A percentile compares a stretch with the other conserved stretches of the same genome.
Evolutionary conservation across 768 basidiomycete species (phyloP).

Genomic region (Neoboletus magnificus): DNA sequence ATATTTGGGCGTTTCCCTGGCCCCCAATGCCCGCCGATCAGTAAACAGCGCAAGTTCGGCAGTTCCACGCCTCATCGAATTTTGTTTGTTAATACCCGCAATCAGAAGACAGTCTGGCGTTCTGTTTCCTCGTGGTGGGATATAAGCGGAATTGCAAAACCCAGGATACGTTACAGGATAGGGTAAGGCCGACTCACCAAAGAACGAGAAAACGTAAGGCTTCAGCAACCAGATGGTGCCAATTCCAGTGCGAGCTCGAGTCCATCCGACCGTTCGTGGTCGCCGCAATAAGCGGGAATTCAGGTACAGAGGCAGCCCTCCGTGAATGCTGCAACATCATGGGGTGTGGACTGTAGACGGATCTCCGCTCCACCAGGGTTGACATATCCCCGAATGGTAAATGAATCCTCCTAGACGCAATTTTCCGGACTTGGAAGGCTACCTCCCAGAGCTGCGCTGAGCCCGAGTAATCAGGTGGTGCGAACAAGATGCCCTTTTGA

Average conservation of each 20-base stretch:
- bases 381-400: background rate
- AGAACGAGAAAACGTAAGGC: background rate
- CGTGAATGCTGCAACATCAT: too few species aligned
- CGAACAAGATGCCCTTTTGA: background rate
- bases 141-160: conserved; percentile 1
- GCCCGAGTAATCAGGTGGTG: background rate
- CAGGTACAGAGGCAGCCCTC: background rate
- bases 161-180: background rate
- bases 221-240: background rate
- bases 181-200: background rate
- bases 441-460: background rate
- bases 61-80: background rate
- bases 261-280: background rate
- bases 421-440: background rate
- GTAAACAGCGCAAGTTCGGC: background rate
- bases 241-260: background rate
- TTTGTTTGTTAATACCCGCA: conserved; percentile 1
- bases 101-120: background rate
- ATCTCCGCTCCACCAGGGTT: background rate
- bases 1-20: background rate
- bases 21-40: too few species aligned
- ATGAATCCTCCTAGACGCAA: background rate
- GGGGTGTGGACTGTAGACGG: background rate
- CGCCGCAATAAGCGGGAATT: background rate
- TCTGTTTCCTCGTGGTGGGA: conserved; percentile 2